These are phyloP conservation scores for Huntiella bhutanensis DNA, from an alignment of 2,329 filamentous ascomycete species.

Conservation along the genomic window DNA sequence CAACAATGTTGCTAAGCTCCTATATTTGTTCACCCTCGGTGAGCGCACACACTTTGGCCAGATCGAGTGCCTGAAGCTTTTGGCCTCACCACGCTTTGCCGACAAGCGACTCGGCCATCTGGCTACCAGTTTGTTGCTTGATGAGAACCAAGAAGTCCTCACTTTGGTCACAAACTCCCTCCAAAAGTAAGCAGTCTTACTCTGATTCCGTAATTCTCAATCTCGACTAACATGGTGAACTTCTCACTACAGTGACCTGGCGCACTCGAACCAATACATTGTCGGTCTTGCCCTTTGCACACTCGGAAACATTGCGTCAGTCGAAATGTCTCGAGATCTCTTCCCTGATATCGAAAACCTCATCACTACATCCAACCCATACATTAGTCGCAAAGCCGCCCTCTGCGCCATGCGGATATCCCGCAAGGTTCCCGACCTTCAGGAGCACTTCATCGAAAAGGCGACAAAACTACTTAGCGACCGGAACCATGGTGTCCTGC, in stretches of 20 bases:
- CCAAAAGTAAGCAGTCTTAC: constrained; percentile 52
- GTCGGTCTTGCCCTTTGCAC: constrained; percentile 92
- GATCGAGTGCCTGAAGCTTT: constrained; percentile 95
- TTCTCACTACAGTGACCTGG: constrained; percentile 50
- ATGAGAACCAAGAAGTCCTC: constrained; percentile 96
- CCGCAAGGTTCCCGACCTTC: constrained; percentile 88
- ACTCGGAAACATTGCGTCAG: constrained; percentile 87
- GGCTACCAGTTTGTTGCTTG: constrained; percentile 84
- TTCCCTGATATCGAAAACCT: constrained; percentile 92
- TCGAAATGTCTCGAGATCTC: constrained; percentile 95
- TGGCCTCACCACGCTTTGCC: constrained; percentile 90
- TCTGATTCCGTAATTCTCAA: too few species aligned
- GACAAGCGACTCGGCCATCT: constrained; percentile 93
- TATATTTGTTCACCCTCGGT: constrained; percentile 94
- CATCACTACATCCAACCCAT: constrained; percentile 87
- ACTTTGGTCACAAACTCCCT: constrained; percentile 95
- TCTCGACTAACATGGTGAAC: constrained; percentile 11
- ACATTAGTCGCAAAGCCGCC: constrained; percentile 89
- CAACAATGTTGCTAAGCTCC: constrained; percentile 96
- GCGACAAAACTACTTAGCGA: constrained; percentile 74
- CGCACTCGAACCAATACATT: constrained; percentile 96
- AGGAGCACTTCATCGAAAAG: constrained; percentile 95
- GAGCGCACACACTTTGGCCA: constrained; percentile 97
- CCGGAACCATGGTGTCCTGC: constrained; percentile 83
- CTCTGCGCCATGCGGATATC: constrained; percentile 99